A percentile compares a stretch with the other conserved stretches of the same genome.
phyloP scores from a whole-genome alignment of 75 land plant species.

The Azolla pinnata region DNA sequence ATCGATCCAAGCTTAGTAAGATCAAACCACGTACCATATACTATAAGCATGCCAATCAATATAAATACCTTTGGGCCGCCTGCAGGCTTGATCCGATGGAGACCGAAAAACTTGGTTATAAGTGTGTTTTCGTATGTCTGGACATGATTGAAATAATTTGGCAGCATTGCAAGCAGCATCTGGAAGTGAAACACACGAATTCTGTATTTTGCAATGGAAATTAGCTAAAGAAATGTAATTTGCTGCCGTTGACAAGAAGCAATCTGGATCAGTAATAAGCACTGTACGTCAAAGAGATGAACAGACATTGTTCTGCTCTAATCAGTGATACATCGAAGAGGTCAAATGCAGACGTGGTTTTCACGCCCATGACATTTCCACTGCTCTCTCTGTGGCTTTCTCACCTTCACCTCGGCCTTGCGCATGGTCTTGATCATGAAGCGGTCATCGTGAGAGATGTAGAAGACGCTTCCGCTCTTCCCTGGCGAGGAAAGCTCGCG shows the following conservation, averaged over 20 bases:
- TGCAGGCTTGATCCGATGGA: slow-evolving; percentile 92
- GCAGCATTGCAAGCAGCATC: slow-evolving; percentile 90
- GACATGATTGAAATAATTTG: slow-evolving; percentile 75
- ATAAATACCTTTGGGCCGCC: slow-evolving; percentile 98
- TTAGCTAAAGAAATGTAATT: no score
- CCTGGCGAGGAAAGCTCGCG: slow-evolving; percentile 96
- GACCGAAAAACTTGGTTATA: slow-evolving; percentile 95
- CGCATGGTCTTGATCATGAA: slow-evolving; percentile 94
- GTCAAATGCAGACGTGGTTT: no score
- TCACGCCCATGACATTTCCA: no score
- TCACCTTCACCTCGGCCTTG: slow-evolving; percentile 87
- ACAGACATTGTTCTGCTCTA: no score
- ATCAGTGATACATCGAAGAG: no score
- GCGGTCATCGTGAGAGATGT: slow-evolving; percentile 90
- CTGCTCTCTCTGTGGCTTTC: not conserved
- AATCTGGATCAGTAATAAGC: no score
- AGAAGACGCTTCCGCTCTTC: slow-evolving; percentile 97
- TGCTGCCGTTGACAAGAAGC: no score
- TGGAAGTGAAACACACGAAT: slow-evolving; percentile 14
- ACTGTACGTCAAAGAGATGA: no score
- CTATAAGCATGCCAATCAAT: no score
- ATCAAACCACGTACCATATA: no score
- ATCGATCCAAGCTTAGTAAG: no score
- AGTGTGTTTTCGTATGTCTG: slow-evolving; percentile 76
- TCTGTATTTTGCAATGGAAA: no score